Evolutionary conservation across 2,329 filamentous ascomycete genomes (phyloP).

Genomic region (Zalaria sp.): DNA sequence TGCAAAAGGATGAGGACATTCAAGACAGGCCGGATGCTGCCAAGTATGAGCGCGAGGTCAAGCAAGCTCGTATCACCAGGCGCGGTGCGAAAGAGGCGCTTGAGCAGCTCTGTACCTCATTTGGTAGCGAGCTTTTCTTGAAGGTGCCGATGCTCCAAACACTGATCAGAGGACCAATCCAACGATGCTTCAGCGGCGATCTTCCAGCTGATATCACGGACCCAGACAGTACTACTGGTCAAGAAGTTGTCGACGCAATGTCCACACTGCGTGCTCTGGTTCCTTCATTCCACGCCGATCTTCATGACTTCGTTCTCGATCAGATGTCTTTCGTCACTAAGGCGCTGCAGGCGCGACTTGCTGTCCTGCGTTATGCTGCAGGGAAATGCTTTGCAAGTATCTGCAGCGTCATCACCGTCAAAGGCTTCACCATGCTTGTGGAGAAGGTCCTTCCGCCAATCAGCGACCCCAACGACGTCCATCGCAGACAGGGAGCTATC

Average conservation of each 20-base stretch:
- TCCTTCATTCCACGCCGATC: slow-evolving; percentile 66
- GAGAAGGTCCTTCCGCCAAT: slow-evolving; percentile 87
- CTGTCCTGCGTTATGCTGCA: slow-evolving; percentile 89
- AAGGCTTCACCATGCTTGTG: slow-evolving; percentile 91
- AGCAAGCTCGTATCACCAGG: slow-evolving; percentile 75
- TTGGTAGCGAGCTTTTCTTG: slow-evolving; percentile 64
- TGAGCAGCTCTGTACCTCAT: slow-evolving; percentile 69
- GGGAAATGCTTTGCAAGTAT: slow-evolving; percentile 96
- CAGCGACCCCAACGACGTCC: slow-evolving; percentile 76
- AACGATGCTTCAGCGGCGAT: slow-evolving; percentile 52
- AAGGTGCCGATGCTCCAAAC: slow-evolving; percentile 68
- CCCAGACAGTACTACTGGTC: slow-evolving; percentile 62
- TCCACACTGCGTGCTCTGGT: slow-evolving; percentile 83
- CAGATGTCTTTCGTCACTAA: slow-evolving; percentile 77
- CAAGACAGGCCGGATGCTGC: slow-evolving; percentile 83
- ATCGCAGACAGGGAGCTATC: slow-evolving; percentile 82
- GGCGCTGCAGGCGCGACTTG: slow-evolving; percentile 74
- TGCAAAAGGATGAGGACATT: slow-evolving; percentile 94
- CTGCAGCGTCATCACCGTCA: slow-evolving; percentile 88
- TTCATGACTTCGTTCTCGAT: slow-evolving; percentile 69
- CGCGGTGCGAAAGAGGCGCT: slow-evolving; percentile 89
- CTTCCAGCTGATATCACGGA: slow-evolving; percentile 62
- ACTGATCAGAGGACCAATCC: slow-evolving; percentile 71
- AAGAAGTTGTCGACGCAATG: slow-evolving; percentile 86
- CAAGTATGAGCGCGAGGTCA: slow-evolving; percentile 80